These are phyloP conservation scores for Scheffersomyces cryptocercus DNA, from an alignment of 1,139 yeast species.

Conservation along the genomic window DNA sequence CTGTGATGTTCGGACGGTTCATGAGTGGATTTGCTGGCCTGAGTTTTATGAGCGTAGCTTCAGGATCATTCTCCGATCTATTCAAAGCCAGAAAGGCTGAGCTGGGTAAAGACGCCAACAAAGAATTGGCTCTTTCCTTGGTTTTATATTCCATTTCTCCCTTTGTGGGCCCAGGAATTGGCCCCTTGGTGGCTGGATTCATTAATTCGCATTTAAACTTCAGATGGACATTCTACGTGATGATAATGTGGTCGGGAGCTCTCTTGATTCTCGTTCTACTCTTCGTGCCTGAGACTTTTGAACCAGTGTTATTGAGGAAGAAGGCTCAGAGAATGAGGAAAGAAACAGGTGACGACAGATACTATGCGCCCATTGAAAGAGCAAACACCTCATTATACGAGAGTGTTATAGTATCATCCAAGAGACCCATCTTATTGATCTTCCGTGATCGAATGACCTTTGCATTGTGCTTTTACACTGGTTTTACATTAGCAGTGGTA, in stretches of 20 bases:
- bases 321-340: slow-evolving; percentile 18
- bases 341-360: slow-evolving; percentile 20
- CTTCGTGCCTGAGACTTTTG: slow-evolving; percentile 22
- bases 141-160: slow-evolving; percentile 33
- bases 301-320: slow-evolving; percentile 15
- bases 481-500: slow-evolving; percentile 58
- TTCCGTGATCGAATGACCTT: slow-evolving; percentile 63
- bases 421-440: slow-evolving; percentile 56
- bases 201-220: slow-evolving; percentile 21
- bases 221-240: slow-evolving; percentile 28
- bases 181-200: slow-evolving; percentile 34
- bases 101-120: slow-evolving; percentile 16
- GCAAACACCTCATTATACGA: slow-evolving; percentile 21
- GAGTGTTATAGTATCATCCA: slow-evolving; percentile 39
- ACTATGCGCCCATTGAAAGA: slow-evolving; percentile 52
- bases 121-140: slow-evolving; percentile 27
- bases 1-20: slow-evolving; percentile 31
- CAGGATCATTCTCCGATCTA: slow-evolving; percentile 35
- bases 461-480: slow-evolving; percentile 62
- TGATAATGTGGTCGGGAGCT: slow-evolving; percentile 24
- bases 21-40: slow-evolving; percentile 36
- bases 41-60: slow-evolving; percentile 37
- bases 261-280: slow-evolving; percentile 16
- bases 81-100: slow-evolving; percentile 17
- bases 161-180: slow-evolving; percentile 35